Base-by-base conservation (phyloP, 345 rosid genomes). In the Iberis pinnata region DNA sequence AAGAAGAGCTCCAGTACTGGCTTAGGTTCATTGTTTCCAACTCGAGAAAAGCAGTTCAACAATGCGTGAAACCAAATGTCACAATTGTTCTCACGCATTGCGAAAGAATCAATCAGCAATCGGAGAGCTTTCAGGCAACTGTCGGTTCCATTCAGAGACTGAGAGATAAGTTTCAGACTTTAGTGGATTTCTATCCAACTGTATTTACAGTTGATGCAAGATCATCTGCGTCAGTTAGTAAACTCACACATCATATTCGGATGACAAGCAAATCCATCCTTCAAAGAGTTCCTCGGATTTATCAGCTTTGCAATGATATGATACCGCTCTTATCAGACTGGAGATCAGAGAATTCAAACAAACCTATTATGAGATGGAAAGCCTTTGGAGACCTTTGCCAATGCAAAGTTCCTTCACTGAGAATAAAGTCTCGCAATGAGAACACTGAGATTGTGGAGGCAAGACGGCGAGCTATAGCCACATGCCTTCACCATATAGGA, bases 201-300 rank as follows among this genome's bases (percentile, higher is more conserved):
- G 84, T 87, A 4, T 87, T 90, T 78, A 87, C 95, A 48, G 75
- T 90, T n/a, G 95, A 90, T 67, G 93, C 88, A 49, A 76, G 95
- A 74, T 92, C 95, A 50, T 76, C 89, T 15, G 73, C 86, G 25
- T 88, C 95, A 3, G 95, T 88, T 36, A 77, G 79, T 49, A 81
- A 75, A 67, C 84, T 92, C 61, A 67, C 84, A 5, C 78, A 78
- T 58, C 96, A 92, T 65, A 63, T 92, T 56, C 59, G 77, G 54
- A 81, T 71, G 70, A 81, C 80, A 24, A 79, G 86, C 75, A 88
- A 75, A 70, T 78, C 89, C 19, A 65, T 83, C 38, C 95, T 84
- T 27, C 77, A 82, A 60, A 75, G 86, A 72, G 93, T 84, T n/a
- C 95, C 96, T 24, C 75, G 82, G 45, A 83, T 88, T 69, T 88